A percentile compares a stretch with the other conserved stretches of the same genome.
Evolutionary conservation across 148 eudicot genomes (phyloP).

Genomic region (Simmondsia chinensis): DNA sequence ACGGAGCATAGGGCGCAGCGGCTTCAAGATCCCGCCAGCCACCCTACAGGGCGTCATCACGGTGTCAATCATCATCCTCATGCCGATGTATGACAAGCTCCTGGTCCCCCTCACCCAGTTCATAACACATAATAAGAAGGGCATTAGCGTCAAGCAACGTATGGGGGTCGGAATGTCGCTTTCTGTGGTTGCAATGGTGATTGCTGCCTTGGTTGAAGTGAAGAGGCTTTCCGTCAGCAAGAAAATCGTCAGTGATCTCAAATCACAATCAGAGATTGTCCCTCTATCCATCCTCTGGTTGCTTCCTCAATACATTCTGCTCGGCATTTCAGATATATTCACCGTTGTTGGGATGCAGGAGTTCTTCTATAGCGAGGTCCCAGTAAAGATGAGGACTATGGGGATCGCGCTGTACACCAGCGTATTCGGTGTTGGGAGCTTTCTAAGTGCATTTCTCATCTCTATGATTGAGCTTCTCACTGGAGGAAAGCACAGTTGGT

Average conservation of each 20-base stretch:
- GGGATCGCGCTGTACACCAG: slow-evolving; percentile 80
- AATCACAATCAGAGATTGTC: slow-evolving; percentile 5
- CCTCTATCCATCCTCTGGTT: slow-evolving; percentile 57
- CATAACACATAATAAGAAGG: slow-evolving; percentile 45
- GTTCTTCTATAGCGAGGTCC: slow-evolving; percentile 79
- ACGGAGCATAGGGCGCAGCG: slow-evolving; percentile 57
- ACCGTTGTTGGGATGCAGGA: slow-evolving; percentile 94
- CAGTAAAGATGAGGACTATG: slow-evolving; percentile 65
- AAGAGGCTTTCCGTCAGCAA: slow-evolving; percentile 34
- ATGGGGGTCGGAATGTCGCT: slow-evolving; percentile 84
- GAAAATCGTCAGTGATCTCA: slow-evolving; percentile 2
- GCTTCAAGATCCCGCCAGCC: slow-evolving; percentile 80
- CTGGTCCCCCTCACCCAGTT: slow-evolving; percentile 50
- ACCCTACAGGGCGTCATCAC: slow-evolving; percentile 67
- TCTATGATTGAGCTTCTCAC: slow-evolving; percentile 40
- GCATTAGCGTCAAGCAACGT: slow-evolving; percentile 62
- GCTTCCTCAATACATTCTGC: slow-evolving; percentile 69
- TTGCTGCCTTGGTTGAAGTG: slow-evolving; percentile 63
- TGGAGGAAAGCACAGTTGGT: slow-evolving; percentile 48
- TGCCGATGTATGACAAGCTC: slow-evolving; percentile 69
- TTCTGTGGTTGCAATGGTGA: slow-evolving; percentile 68
- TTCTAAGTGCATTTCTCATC: slow-evolving; percentile 60
- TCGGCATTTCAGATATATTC: slow-evolving; percentile 82
- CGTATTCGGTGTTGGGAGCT: slow-evolving; percentile 83
- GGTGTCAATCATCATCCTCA: slow-evolving; percentile 51